Evolutionary conservation across 2,329 filamentous ascomycete species (phyloP).

Genomic region (Spiromastix sp.): DNA sequence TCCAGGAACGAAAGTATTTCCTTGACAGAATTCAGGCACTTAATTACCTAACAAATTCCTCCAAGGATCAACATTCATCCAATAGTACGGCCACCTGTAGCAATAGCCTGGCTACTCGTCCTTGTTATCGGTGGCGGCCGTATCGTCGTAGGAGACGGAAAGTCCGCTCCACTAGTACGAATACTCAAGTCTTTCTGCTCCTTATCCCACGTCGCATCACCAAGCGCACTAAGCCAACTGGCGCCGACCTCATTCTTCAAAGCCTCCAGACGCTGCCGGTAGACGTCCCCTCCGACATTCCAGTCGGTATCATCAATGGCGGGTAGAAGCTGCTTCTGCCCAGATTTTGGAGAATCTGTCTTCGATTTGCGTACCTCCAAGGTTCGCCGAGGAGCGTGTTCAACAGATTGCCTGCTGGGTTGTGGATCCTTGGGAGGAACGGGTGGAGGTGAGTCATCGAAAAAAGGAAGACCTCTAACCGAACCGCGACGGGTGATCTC

Average conservation of each 20-base stretch:
- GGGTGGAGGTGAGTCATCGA: background rate
- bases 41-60: no score
- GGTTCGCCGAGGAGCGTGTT: no score
- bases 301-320: constrained; percentile 21
- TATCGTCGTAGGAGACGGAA: constrained; percentile 22
- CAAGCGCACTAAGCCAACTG: constrained; percentile 76
- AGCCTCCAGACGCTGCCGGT: constrained; percentile 78
- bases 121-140: constrained; percentile 24
- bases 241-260: constrained; percentile 76
- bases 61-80: constrained; percentile 18
- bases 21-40: no score
- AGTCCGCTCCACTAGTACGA: constrained; percentile 19
- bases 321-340: constrained; percentile 16
- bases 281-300: constrained; percentile 58
- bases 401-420: constrained; percentile 1
- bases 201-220: constrained; percentile 56
- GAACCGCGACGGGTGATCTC: background rate
- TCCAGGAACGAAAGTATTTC: no score
- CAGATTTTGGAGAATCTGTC: constrained; percentile 2
- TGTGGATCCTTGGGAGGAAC: background rate
- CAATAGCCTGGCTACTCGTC: constrained; percentile 29
- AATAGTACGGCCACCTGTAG: constrained; percentile 31
- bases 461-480: background rate
- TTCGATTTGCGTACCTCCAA: constrained; percentile 3
- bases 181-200: constrained; percentile 21